phyloP scores from a whole-genome alignment of 1,139 yeast species.

The Geotrichum reessii region DNA sequence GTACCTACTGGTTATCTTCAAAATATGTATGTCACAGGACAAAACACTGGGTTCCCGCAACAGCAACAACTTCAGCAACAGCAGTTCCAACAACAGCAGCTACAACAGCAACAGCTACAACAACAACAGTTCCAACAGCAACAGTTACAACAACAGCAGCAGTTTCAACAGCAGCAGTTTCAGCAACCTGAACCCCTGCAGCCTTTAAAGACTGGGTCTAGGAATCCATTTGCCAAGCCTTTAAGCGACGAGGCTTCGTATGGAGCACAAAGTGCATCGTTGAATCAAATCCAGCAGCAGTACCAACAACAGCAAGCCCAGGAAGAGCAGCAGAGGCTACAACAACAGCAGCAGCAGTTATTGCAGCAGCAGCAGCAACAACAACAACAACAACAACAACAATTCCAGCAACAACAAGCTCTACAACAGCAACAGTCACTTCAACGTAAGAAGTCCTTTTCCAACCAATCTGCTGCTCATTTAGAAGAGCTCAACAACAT shows the following conservation, averaged over 20 bases:
- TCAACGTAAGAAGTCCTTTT: background rate
- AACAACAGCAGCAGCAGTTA: conserved; percentile 37
- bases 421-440: conserved; percentile 31
- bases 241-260: conserved; percentile 25
- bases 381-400: conserved; percentile 29
- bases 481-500: conserved; percentile 70
- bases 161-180: conserved; percentile 34
- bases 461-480: conserved; percentile 34
- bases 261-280: conserved; percentile 21
- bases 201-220: conserved; percentile 74
- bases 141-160: conserved; percentile 34
- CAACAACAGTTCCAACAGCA: no score
- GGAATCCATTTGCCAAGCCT: conserved; percentile 78
- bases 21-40: conserved; percentile 38
- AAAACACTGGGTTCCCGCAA: conserved; percentile 20
- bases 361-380: conserved; percentile 21
- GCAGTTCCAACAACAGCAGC: conserved; percentile 35
- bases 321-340: conserved; percentile 35
- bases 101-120: conserved; percentile 27
- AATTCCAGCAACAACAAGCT: conserved; percentile 31
- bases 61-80: conserved; percentile 31
- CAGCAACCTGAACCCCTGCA: conserved; percentile 41
- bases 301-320: conserved; percentile 31
- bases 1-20: conserved; percentile 14
- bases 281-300: conserved; percentile 31